Conservation (phyloP, 495 filamentous ascomycete genomes). For the Aspergillus sclerotiicarbonarius region DNA sequence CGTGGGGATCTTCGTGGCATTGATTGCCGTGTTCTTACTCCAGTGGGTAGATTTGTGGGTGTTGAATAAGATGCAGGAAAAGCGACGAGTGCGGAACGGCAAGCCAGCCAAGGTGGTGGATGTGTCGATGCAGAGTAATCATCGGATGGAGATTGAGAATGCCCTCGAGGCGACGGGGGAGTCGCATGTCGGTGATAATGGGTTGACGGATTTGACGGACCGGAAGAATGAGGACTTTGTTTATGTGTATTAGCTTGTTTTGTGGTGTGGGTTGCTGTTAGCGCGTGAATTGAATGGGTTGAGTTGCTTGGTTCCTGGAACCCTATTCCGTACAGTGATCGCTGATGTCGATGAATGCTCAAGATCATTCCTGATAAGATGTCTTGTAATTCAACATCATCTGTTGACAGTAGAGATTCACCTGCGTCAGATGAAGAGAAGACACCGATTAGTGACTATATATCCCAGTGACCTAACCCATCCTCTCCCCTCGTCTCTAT, state of each 20-base stretch:
- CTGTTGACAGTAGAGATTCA: no score
- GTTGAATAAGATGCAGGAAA: constrained; percentile 54
- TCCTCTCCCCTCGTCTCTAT: no score
- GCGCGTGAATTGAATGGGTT: no score
- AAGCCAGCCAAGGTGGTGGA: constrained; percentile 57
- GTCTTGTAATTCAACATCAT: no score
- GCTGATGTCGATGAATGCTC: no score
- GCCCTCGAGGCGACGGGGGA: constrained; percentile 19
- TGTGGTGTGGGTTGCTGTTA: no score
- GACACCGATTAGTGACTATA: no score
- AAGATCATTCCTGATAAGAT: no score
- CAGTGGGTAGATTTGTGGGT: constrained; percentile 52
- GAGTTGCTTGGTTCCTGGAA: no score
- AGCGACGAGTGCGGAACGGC: constrained; percentile 52
- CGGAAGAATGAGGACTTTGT: constrained; percentile 66
- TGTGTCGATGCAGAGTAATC: constrained; percentile 50
- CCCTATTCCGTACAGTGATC: no score
- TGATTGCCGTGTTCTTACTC: constrained; percentile 47
- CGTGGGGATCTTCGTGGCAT: constrained; percentile 53
- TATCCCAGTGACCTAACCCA: no score
- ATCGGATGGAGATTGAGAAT: constrained; percentile 25
- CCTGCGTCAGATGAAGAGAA: no score
- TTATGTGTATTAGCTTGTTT: constrained; percentile 55
- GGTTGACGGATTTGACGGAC: constrained; percentile 59
- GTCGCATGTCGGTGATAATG: constrained; percentile 34